Evolutionary conservation across 2,329 filamentous ascomycete species (phyloP), one percentile per base, ranked within the genome.

Genomic region (Apiospora malaysiana): DNA sequence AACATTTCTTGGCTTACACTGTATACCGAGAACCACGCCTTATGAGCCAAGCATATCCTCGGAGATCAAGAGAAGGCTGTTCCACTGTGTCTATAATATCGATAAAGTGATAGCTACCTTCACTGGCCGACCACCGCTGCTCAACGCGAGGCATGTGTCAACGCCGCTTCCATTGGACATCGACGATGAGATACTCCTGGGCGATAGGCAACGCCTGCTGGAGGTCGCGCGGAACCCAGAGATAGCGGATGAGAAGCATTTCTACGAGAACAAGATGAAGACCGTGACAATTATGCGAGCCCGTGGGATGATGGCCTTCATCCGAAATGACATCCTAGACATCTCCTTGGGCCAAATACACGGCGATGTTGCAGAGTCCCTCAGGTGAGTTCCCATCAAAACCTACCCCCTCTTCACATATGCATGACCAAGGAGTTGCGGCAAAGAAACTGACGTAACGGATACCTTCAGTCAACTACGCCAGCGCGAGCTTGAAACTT

Each of bases 291-390:
- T 84, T 70, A 75, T 81, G 0, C 81, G 88, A 37, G 83, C 86
- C 0, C 84, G 85, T 63, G 81, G 82, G 1, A 81, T 82, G 21
- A 82, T 88, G 68, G 83, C 84, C 3, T 77, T 81, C 0, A 82
- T 89, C 18, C 81, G 85, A 2, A 87, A 90, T 71, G 88, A 90
- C 69, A 84, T 90, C 4, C 79, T 90, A 1, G 89, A 90, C 73
- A 80, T 90, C 18, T 86, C 87, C 0, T 76, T n/a, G 71, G 67
- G 67, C 4, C 77, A 10, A 74, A 75, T 70, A 76, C 77, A 5
- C 78, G 81, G n/a, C 81, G 84, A 23, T 77, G 84, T 14, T 69
- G 78, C 12, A 2, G 71, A 74, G 10, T 79, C 81, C 5, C 65
- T 75, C n/a, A 42, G 71, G 74, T 75, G 46, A 72, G 74, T 49